phyloP scores from a whole-genome alignment of 164 flowering plant species.

The Nymphaea thermarum region DNA sequence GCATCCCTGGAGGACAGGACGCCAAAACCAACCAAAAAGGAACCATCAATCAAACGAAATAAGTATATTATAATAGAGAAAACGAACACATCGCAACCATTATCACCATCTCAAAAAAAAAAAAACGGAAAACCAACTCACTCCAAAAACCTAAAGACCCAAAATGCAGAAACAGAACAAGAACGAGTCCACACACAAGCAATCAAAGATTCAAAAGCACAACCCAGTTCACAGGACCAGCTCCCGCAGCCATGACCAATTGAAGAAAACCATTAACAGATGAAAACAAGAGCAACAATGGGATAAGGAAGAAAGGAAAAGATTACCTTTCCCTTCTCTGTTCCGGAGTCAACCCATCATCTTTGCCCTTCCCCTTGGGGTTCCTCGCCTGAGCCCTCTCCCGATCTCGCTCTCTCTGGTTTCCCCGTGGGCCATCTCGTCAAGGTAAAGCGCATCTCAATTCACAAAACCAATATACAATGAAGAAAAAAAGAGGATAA shows the following conservation, averaged over 20 bases:
- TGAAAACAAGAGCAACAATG: not conserved
- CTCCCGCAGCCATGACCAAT: not conserved
- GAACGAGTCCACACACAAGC: too few relatives aligned
- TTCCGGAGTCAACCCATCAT: conserved; percentile 58
- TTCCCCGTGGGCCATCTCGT: conserved; percentile 29
- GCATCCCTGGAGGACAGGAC: conserved; percentile 41
- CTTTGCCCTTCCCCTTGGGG: conserved; percentile 20
- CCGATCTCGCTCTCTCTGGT: conserved; percentile 36
- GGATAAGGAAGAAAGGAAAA: not conserved
- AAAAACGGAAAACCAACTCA: not conserved
- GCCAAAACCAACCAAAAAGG: not conserved
- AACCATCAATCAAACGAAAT: not conserved
- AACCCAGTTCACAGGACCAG: not conserved
- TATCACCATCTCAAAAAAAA: not conserved
- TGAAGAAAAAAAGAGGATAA: not conserved
- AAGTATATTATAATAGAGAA: too few relatives aligned
- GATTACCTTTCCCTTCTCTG: conserved; percentile 73
- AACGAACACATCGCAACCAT: too few relatives aligned
- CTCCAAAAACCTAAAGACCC: not conserved
- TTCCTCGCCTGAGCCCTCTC: conserved; percentile 39
- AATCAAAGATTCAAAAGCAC: not conserved
- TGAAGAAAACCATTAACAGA: not conserved
- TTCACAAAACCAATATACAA: not conserved
- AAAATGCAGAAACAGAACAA: not conserved
- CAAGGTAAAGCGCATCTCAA: conserved; percentile 7